Evolutionary conservation across 2,329 filamentous ascomycete species (phyloP).

Genomic region (Samsoniella hepiali): DNA sequence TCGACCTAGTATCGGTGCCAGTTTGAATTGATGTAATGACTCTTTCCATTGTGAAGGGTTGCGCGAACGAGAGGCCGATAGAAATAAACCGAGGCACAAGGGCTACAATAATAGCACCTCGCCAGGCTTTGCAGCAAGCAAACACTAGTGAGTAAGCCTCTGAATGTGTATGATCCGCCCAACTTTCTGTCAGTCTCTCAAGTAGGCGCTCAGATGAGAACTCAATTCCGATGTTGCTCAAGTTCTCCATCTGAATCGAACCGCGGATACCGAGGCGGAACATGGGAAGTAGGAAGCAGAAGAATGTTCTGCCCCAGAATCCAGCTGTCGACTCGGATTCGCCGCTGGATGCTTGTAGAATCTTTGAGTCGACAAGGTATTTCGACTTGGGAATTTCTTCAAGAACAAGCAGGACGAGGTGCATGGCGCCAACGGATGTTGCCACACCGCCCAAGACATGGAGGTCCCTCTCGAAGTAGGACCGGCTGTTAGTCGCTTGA

Average conservation of each 20-base stretch:
- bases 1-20: no score
- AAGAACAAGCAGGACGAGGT: not conserved
- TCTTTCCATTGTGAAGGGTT: not conserved
- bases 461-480: not conserved
- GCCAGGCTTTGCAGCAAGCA: constrained; percentile 24
- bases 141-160: not conserved
- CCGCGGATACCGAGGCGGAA: not conserved
- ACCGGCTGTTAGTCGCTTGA: not conserved
- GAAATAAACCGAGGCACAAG: not conserved
- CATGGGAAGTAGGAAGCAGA: not conserved
- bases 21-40: not conserved
- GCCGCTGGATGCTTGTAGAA: not conserved
- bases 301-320: not conserved
- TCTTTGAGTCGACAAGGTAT: not conserved
- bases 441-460: not conserved
- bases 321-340: not conserved
- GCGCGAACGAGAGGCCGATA: not conserved
- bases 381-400: not conserved
- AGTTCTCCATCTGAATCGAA: not conserved
- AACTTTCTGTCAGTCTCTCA: not conserved
- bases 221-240: not conserved
- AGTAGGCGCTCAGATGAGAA: not conserved
- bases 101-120: constrained; percentile 13
- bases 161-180: not conserved
- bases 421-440: not conserved